phyloP scores from a whole-genome alignment of 139 green algal species.

The Astrephomene gubernaculifera region DNA sequence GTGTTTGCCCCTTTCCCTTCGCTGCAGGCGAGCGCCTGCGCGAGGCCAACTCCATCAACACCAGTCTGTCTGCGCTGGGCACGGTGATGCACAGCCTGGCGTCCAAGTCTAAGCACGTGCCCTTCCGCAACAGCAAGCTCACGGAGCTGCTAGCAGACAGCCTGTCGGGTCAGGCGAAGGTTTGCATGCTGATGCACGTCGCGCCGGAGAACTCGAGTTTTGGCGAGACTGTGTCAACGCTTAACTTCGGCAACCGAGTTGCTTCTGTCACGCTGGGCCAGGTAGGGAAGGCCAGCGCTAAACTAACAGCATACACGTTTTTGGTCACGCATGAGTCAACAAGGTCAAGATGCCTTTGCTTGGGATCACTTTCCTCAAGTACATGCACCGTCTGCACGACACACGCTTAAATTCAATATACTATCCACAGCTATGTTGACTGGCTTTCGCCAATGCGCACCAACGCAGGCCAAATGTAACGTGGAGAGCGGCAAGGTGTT shows the following conservation, averaged over 20 bases:
- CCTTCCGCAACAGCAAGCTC: slow-evolving; percentile 94
- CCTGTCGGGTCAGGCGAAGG: slow-evolving; percentile 81
- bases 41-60: slow-evolving; percentile 93
- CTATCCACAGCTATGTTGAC: no score
- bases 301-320: no score
- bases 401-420: no score
- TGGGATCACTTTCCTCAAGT: no score
- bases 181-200: slow-evolving; percentile 96
- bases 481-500: slow-evolving; percentile 70
- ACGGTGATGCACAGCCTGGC: slow-evolving; percentile 88
- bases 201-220: slow-evolving; percentile 79
- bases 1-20: no score
- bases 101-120: slow-evolving; percentile 79
- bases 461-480: slow-evolving; percentile 74
- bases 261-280: slow-evolving; percentile 91
- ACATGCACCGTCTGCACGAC: no score
- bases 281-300: slow-evolving; percentile 32
- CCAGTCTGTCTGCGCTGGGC: slow-evolving; percentile 80
- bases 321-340: no score
- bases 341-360: no score
- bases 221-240: slow-evolving; percentile 83
- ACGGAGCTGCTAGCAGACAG: slow-evolving; percentile 92
- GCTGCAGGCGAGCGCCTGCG: slow-evolving; percentile 78
- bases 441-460: no score
- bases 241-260: slow-evolving; percentile 91